phyloP scores from a whole-genome alignment of 1,139 yeast species.

The Debaryomyces coudertii region DNA sequence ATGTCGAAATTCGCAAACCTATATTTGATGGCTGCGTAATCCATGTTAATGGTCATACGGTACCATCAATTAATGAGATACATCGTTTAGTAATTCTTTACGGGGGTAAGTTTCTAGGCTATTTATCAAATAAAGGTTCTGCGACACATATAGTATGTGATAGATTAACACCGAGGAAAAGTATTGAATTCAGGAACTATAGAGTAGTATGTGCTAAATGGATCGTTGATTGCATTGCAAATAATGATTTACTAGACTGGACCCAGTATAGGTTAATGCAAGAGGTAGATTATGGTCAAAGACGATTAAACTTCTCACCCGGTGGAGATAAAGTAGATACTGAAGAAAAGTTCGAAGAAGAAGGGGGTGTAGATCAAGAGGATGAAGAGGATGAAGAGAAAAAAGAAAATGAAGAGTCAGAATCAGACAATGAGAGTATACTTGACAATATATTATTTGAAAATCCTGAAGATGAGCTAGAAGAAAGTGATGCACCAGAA shows the following conservation, averaged over 20 bases:
- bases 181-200: conserved; percentile 62
- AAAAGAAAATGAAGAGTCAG: conserved; percentile 12
- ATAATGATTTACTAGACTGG: conserved; percentile 64
- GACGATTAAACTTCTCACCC: conserved; percentile 31
- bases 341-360: conserved; percentile 10
- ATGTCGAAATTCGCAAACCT: conserved; percentile 20
- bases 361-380: conserved; percentile 7
- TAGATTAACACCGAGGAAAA: conserved; percentile 75
- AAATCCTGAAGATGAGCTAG: conserved; percentile 11
- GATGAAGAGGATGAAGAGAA: conserved; percentile 6
- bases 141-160: conserved; percentile 88
- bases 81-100: conserved; percentile 71
- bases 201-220: conserved; percentile 83
- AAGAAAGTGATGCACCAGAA: neutral
- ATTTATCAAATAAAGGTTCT: conserved; percentile 65
- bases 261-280: conserved; percentile 59
- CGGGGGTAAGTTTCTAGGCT: conserved; percentile 80
- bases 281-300: conserved; percentile 55
- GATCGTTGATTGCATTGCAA: conserved; percentile 67
- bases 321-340: conserved; percentile 12
- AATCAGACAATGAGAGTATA: conserved; percentile 1
- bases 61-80: conserved; percentile 72
- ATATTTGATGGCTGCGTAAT: conserved; percentile 67
- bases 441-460: neutral
- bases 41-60: conserved; percentile 85